A percentile compares a stretch with the other conserved stretches of the same genome.
Evolutionary conservation across 352 stramenopile genomes (phyloP).

Genomic region (Blastocystis hominis): DNA sequence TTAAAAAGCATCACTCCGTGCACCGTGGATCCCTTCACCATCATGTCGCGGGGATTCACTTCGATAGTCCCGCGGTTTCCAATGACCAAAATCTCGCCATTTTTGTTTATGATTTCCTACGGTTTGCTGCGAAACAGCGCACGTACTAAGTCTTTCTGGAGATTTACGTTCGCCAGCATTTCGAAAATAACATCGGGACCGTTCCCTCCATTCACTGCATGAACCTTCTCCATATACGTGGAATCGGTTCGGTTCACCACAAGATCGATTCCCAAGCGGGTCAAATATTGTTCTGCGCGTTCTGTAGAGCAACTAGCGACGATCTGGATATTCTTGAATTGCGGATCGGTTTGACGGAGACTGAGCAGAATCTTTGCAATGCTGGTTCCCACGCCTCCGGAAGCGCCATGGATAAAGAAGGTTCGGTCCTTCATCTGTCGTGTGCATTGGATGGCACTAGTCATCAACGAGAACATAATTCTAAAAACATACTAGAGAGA

Average conservation of each 20-base stretch:
- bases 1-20: conserved; percentile 50
- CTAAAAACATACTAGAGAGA: conserved; percentile 11
- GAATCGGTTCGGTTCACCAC: not conserved
- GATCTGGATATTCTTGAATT: conserved; percentile 11
- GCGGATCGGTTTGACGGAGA: not conserved
- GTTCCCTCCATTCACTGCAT: not conserved
- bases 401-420: conserved; percentile 44
- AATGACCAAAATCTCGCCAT: conserved; percentile 45
- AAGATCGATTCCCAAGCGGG: not conserved
- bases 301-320: not conserved
- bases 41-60: conserved; percentile 33
- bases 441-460: conserved; percentile 24
- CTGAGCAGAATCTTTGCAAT: conserved; percentile 39
- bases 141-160: conserved; percentile 29
- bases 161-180: conserved; percentile 55
- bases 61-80: conserved; percentile 2
- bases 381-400: conserved; percentile 42
- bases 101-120: conserved; percentile 42
- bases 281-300: not conserved
- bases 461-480: not conserved
- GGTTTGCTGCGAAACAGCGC: not conserved
- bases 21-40: not conserved
- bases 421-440: not conserved
- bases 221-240: conserved; percentile 4
- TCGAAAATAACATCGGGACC: conserved; percentile 48